Evolutionary conservation across 1,284 basidiomycete genomes (phyloP).

Genomic region (Leccinum pachyderme): DNA sequence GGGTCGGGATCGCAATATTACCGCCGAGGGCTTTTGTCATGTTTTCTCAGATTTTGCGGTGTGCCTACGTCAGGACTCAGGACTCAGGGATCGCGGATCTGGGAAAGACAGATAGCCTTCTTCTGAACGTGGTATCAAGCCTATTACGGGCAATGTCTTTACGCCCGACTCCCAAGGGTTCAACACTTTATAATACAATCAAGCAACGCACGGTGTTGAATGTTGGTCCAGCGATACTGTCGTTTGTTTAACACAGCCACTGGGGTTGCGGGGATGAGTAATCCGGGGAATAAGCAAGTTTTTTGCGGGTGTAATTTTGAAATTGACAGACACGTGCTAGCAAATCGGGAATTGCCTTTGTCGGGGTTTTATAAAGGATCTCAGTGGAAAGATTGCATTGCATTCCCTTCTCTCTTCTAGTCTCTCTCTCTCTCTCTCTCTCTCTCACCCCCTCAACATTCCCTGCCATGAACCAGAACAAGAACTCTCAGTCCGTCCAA

Average conservation of each 20-base stretch:
- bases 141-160: constrained; percentile 7
- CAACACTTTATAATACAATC: not conserved
- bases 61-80: constrained; percentile 1
- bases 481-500: constrained; percentile 14
- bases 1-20: not conserved
- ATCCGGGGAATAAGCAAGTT: constrained; percentile 13
- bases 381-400: not conserved
- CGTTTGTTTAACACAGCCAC: constrained; percentile 5
- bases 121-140: not conserved
- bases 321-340: constrained; percentile 28
- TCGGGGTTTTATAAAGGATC: constrained; percentile 29
- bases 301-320: constrained; percentile 2
- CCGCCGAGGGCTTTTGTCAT: constrained; percentile 3
- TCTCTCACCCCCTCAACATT: not conserved
- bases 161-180: constrained; percentile 9
- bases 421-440: not conserved
- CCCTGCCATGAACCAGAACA: constrained; percentile 12
- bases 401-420: not conserved
- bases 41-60: not conserved
- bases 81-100: constrained; percentile 19
- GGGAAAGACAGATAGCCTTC: constrained; percentile 22
- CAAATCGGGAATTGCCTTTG: constrained; percentile 28
- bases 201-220: not conserved
- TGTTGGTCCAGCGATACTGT: not conserved
- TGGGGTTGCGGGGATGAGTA: not conserved